phyloP scores from a whole-genome alignment of 2,329 filamentous ascomycete species.

The Trichoderma pleuroti region DNA sequence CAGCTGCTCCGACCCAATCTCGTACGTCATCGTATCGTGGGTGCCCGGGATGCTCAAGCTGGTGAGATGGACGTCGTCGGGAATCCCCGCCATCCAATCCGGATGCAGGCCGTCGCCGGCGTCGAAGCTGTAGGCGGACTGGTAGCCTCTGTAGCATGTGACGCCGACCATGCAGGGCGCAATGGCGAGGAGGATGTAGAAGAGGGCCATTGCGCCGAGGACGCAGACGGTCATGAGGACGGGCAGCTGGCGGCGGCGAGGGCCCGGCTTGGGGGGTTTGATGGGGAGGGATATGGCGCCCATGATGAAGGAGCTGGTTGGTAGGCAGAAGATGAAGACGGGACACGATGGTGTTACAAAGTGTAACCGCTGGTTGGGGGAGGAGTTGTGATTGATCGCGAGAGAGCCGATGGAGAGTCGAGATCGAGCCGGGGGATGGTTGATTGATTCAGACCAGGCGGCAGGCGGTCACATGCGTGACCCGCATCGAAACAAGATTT shows the following conservation, averaged over 20 bases:
- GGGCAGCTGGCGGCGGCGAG: conserved; percentile 6
- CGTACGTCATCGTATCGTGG: conserved; percentile 52
- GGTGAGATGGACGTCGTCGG: conserved; percentile 40
- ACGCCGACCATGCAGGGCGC: conserved; percentile 29
- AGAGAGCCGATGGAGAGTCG: neutral
- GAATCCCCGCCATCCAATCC: conserved; percentile 44
- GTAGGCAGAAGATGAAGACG: neutral
- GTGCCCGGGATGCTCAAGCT: conserved; percentile 50
- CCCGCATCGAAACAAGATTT: neutral
- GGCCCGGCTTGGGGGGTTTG: neutral
- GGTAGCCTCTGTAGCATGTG: conserved; percentile 31
- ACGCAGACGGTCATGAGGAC: neutral
- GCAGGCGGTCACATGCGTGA: neutral
- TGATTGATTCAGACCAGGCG: neutral
- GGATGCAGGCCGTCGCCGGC: conserved; percentile 30
- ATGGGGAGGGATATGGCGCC: neutral
- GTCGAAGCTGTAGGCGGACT: conserved; percentile 42
- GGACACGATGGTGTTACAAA: neutral
- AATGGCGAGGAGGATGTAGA: conserved; percentile 28
- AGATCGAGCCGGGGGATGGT: neutral
- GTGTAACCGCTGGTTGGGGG: neutral
- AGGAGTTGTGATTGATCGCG: neutral
- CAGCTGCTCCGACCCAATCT: conserved; percentile 33
- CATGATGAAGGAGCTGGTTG: neutral
- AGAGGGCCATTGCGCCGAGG: conserved; percentile 27